These are phyloP conservation scores for Thymus quinquecostatus DNA, from an alignment of 257 asterid genomes.

Conservation along the genomic window DNA sequence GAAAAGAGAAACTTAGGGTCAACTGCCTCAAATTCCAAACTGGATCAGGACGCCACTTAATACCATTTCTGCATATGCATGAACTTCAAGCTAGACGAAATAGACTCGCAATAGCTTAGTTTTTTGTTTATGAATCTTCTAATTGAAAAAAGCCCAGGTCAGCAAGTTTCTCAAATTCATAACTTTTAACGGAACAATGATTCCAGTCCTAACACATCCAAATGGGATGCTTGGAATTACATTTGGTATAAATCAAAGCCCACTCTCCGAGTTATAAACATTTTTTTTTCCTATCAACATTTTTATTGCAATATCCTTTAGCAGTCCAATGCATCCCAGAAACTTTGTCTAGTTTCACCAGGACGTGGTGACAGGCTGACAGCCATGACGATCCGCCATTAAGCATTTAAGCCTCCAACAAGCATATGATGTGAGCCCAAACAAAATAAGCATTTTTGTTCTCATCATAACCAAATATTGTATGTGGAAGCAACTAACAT, in stretches of 20 bases:
- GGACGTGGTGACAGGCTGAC: neutral
- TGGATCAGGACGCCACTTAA: slow-evolving; percentile 10
- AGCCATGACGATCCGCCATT: slow-evolving; percentile 1
- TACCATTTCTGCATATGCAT: neutral
- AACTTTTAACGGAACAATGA: neutral
- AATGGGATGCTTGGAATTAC: neutral
- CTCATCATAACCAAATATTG: slow-evolving; percentile 14
- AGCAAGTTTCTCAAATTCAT: slow-evolving; percentile 13
- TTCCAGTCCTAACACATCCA: slow-evolving; percentile 15
- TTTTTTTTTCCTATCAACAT: neutral
- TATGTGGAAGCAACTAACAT: slow-evolving; percentile 14
- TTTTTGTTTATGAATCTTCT: neutral
- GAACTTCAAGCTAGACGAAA: neutral
- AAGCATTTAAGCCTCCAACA: neutral
- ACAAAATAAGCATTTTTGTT: neutral
- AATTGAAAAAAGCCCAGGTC: neutral
- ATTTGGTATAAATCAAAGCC: neutral
- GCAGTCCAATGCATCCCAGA: slow-evolving; percentile 6
- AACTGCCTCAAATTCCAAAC: neutral
- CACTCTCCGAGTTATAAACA: neutral
- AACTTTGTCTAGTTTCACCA: slow-evolving; percentile 20
- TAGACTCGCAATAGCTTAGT: neutral
- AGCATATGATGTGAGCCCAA: slow-evolving; percentile 1
- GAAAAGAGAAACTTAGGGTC: slow-evolving; percentile 7
- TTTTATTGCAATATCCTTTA: neutral